Evolutionary conservation across 768 basidiomycete genomes (phyloP).

Genomic region (Trametes villosa): DNA sequence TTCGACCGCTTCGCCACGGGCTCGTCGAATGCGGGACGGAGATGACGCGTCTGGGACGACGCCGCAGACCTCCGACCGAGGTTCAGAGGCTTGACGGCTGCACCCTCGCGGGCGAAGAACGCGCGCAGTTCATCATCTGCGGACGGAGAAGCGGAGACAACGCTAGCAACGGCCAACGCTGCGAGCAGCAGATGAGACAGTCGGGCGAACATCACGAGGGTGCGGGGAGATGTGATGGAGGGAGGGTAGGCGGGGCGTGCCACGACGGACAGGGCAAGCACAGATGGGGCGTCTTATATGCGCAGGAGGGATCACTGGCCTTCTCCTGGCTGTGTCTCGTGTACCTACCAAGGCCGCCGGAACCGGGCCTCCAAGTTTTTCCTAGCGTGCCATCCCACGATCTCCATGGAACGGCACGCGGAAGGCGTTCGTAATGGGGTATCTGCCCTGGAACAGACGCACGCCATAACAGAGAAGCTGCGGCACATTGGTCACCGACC

Average conservation of each 20-base stretch:
- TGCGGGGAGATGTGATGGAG: not conserved
- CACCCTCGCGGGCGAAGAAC: slow-evolving; percentile 19
- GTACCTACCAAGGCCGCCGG: not conserved
- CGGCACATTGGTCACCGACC: slow-evolving; percentile 3
- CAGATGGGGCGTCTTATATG: slow-evolving; percentile 3
- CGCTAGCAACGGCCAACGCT: slow-evolving; percentile 10
- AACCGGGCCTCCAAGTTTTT: not conserved
- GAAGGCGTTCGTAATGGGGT: not conserved
- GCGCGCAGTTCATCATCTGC: slow-evolving; percentile 13
- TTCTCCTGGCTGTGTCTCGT: not conserved
- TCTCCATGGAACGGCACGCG: slow-evolving; percentile 1
- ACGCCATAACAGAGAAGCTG: not conserved
- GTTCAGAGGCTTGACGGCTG: slow-evolving; percentile 19
- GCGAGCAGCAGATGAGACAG: slow-evolving; percentile 16
- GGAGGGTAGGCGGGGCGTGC: not conserved
- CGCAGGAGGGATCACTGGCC: slow-evolving; percentile 5
- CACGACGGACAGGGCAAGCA: not conserved
- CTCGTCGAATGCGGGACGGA: slow-evolving; percentile 24
- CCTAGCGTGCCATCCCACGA: slow-evolving; percentile 12
- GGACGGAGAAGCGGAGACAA: slow-evolving; percentile 5
- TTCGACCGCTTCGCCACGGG: slow-evolving; percentile 9
- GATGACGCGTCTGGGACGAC: slow-evolving; percentile 25
- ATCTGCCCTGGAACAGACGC: not conserved
- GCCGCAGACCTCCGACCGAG: slow-evolving; percentile 24
- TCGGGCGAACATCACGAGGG: slow-evolving; percentile 11